A percentile compares a stretch with the other conserved stretches of the same genome.
Conservation (phyloP, 805 yeast genomes). For the Huiozyma sinensis region DNA sequence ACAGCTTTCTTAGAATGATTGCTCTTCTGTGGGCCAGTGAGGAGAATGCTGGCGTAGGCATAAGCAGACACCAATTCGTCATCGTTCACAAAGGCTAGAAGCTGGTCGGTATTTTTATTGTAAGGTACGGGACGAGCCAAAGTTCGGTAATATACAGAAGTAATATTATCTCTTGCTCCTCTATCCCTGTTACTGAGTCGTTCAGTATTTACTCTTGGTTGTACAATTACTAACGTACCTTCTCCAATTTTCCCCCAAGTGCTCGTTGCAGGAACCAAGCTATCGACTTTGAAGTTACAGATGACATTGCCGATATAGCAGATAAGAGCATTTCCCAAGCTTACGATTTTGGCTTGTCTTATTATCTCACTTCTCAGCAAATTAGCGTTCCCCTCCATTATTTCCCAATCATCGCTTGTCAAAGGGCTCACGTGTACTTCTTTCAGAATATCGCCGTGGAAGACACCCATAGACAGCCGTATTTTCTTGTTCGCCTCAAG, state of each 20-base stretch:
- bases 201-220: slow-evolving; percentile 47
- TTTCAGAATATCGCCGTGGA: slow-evolving; percentile 27
- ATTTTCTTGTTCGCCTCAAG: neutral
- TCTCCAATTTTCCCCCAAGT: slow-evolving; percentile 45
- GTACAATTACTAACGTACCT: slow-evolving; percentile 60
- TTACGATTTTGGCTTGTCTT: slow-evolving; percentile 71
- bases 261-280: slow-evolving; percentile 32
- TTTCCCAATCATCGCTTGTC: slow-evolving; percentile 78
- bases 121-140: neutral
- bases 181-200: slow-evolving; percentile 8
- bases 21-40: no score
- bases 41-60: slow-evolving; percentile 12
- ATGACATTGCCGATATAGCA: slow-evolving; percentile 55
- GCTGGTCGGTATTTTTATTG: neutral
- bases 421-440: slow-evolving; percentile 71
- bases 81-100: slow-evolving; percentile 1
- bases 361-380: slow-evolving; percentile 63
- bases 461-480: slow-evolving; percentile 7
- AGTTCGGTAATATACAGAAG: neutral
- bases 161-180: neutral
- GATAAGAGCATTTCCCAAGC: slow-evolving; percentile 45
- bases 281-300: slow-evolving; percentile 47
- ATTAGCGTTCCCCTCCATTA: slow-evolving; percentile 72
- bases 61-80: slow-evolving; percentile 5
- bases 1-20: no score